Evolutionary conservation across 768 basidiomycete genomes (phyloP).

Genomic region (Agrocybe pediades): DNA sequence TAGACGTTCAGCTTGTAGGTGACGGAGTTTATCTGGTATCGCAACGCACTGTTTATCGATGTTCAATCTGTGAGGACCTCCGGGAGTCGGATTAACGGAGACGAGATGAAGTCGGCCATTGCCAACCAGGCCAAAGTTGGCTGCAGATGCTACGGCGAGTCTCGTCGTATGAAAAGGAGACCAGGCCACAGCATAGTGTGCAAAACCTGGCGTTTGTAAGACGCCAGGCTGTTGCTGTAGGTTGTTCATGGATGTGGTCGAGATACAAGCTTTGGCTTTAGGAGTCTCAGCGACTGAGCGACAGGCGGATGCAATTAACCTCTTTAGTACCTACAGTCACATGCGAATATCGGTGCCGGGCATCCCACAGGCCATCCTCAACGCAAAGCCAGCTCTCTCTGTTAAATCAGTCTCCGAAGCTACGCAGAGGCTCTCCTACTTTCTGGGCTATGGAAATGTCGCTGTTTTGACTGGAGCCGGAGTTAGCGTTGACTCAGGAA

Average conservation of each 20-base stretch:
- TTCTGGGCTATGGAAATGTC: conserved; percentile 71
- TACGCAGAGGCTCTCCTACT: conserved; percentile 59
- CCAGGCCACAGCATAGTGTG: conserved; percentile 82
- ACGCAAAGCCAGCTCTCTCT: conserved; percentile 36
- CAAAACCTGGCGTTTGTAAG: conserved; percentile 78
- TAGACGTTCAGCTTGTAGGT: conserved; percentile 21
- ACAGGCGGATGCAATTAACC: conserved; percentile 10
- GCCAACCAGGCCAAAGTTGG: conserved; percentile 94
- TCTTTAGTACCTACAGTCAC: conserved; percentile 37
- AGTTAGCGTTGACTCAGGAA: conserved; percentile 94
- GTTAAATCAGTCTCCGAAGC: conserved; percentile 51
- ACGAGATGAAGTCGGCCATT: conserved; percentile 86
- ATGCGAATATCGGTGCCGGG: conserved; percentile 84
- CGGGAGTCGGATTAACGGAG: conserved; percentile 50
- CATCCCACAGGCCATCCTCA: conserved; percentile 62
- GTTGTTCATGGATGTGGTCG: conserved; percentile 30
- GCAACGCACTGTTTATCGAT: conserved; percentile 76
- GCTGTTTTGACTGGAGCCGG: conserved; percentile 88
- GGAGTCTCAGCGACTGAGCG: not conserved
- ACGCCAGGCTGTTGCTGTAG: conserved; percentile 44
- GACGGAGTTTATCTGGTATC: conserved; percentile 44
- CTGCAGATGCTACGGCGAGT: conserved; percentile 79
- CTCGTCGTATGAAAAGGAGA: conserved; percentile 81
- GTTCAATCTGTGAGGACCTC: conserved; percentile 42
- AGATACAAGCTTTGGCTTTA: conserved; percentile 7